A percentile compares a stretch with the other conserved stretches of the same genome.
These are phyloP conservation scores for Parascedosporium putredinis DNA, from an alignment of 2,329 filamentous ascomycete species.

Conservation along the genomic window DNA sequence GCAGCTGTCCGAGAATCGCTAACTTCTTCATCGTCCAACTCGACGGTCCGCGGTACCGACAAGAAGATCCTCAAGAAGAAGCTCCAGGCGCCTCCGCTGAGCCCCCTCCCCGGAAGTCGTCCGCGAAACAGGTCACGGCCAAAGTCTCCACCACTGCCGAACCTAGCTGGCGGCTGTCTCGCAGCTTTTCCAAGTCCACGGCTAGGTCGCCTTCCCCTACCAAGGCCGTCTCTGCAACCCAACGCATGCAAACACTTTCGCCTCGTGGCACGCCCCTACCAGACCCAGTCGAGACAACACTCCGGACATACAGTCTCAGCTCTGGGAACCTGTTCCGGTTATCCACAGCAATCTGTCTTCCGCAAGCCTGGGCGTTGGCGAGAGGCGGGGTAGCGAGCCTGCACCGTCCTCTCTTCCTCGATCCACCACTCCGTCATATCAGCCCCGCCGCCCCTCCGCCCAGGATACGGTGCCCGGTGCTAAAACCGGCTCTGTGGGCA, in stretches of 20 bases:
- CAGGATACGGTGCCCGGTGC: slow-evolving; percentile 26
- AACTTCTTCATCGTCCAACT: slow-evolving; percentile 63
- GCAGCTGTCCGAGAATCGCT: slow-evolving; percentile 58
- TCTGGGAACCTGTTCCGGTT: slow-evolving; percentile 39
- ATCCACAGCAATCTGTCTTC: slow-evolving; percentile 53
- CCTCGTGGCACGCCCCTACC: slow-evolving; percentile 34
- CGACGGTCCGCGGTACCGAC: slow-evolving; percentile 44
- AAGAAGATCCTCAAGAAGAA: slow-evolving; percentile 31
- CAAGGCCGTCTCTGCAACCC: slow-evolving; percentile 18
- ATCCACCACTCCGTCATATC: slow-evolving; percentile 23
- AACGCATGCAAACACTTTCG: slow-evolving; percentile 8
- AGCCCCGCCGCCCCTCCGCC: slow-evolving; percentile 17
- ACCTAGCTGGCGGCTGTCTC: slow-evolving; percentile 28
- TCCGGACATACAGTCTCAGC: slow-evolving; percentile 47
- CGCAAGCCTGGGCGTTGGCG: slow-evolving; percentile 29
- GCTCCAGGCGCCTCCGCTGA: slow-evolving; percentile 42
- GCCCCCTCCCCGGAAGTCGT: slow-evolving; percentile 53
- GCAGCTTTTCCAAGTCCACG: slow-evolving; percentile 19
- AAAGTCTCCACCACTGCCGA: slow-evolving; percentile 24
- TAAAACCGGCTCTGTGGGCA: slow-evolving; percentile 9
- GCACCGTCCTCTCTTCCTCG: slow-evolving; percentile 20
- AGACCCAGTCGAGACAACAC: slow-evolving; percentile 62
- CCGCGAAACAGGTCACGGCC: slow-evolving; percentile 33
- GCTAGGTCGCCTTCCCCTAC: slow-evolving; percentile 22
- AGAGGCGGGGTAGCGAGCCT: slow-evolving; percentile 34